Conservation (phyloP, 257 asterid genomes). For the Gentiana macrophylla region DNA sequence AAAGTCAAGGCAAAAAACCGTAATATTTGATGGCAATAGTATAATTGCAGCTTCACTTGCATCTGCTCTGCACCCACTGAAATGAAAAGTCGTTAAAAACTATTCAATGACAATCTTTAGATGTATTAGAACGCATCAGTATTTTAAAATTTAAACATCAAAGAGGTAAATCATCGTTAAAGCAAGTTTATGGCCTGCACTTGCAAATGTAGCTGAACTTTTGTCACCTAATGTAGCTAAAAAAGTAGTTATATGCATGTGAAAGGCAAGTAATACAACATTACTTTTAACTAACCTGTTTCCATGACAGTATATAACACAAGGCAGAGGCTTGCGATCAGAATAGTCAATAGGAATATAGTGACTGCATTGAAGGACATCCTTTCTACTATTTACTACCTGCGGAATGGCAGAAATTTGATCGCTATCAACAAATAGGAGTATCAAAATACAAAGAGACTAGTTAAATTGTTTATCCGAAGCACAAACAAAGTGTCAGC, state of each 20-base stretch:
- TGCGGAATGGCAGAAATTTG: slow-evolving; percentile 23
- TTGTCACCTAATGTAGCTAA: no score
- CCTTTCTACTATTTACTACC: slow-evolving; percentile 72
- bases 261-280: no score
- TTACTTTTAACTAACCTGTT: slow-evolving; percentile 51
- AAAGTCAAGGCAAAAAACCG: slow-evolving; percentile 84
- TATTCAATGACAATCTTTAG: no score
- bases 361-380: slow-evolving; percentile 86
- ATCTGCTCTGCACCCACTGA: slow-evolving; percentile 93
- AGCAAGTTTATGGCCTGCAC: no score
- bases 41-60: slow-evolving; percentile 98
- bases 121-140: no score
- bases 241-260: no score
- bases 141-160: no score
- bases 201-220: no score
- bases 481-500: no score
- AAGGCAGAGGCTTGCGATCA: slow-evolving; percentile 65
- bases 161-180: no score
- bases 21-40: slow-evolving; percentile 72
- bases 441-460: background rate
- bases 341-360: slow-evolving; percentile 63
- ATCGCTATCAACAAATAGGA: slow-evolving; percentile 1
- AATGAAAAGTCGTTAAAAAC: slow-evolving; percentile 13
- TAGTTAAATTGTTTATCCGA: no score
- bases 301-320: slow-evolving; percentile 95